These are phyloP conservation scores for Barnettozyma populi DNA, from an alignment of 805 yeast genomes.

Conservation along the genomic window DNA sequence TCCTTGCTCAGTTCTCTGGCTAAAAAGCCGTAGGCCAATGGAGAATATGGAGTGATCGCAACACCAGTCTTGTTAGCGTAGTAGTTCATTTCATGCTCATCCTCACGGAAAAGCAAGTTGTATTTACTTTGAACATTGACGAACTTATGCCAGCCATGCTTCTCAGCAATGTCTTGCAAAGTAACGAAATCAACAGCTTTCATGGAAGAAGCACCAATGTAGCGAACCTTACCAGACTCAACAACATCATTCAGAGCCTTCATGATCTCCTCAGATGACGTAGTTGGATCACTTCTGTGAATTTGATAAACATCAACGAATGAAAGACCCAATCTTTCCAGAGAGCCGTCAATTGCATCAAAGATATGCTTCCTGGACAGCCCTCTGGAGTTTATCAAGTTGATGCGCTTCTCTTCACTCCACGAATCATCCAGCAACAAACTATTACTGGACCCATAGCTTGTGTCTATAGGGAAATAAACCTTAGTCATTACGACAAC, in stretches of 20 bases:
- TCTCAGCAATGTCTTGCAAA: conserved; percentile 51
- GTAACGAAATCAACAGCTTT: conserved; percentile 47
- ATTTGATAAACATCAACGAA: conserved; percentile 47
- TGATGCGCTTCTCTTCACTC: background rate
- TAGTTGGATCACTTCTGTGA: conserved; percentile 42
- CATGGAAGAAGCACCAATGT: conserved; percentile 62
- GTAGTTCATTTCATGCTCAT: conserved; percentile 56
- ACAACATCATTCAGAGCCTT: conserved; percentile 47
- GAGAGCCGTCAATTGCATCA: conserved; percentile 37
- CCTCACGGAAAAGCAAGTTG: conserved; percentile 51
- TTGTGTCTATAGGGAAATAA: conserved; percentile 11
- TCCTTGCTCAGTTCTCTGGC: conserved; percentile 37
- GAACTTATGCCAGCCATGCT: conserved; percentile 39
- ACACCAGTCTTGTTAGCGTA: conserved; percentile 47
- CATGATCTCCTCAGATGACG: conserved; percentile 50
- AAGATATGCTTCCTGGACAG: conserved; percentile 42
- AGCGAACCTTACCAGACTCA: conserved; percentile 40
- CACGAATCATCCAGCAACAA: background rate
- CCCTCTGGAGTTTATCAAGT: conserved; percentile 30
- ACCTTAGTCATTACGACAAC: conserved; percentile 49
- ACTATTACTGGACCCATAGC: background rate
- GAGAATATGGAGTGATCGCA: conserved; percentile 58
- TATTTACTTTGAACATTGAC: conserved; percentile 52
- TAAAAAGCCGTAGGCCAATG: conserved; percentile 48
- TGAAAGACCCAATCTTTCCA: conserved; percentile 35